phyloP scores from a whole-genome alignment of 306 rosid species.

The Ormosia emarginata region DNA sequence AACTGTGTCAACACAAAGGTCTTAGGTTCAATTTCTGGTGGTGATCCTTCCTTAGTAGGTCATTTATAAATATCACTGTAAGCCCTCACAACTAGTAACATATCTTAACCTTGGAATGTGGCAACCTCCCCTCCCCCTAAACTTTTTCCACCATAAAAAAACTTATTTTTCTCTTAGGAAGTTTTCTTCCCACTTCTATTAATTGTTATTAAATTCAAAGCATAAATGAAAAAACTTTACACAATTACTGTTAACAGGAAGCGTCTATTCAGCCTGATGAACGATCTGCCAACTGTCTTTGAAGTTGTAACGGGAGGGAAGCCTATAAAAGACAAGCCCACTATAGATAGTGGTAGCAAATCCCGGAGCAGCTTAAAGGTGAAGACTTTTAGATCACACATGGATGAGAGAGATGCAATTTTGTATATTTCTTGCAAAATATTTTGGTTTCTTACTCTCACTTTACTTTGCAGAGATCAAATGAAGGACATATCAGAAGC shows the following conservation, averaged over 20 bases:
- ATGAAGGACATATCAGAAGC: slow-evolving; percentile 44
- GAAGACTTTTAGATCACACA: neutral
- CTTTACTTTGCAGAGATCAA: slow-evolving; percentile 42
- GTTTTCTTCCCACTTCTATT: neutral
- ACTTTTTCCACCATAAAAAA: neutral
- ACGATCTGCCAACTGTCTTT: slow-evolving; percentile 57
- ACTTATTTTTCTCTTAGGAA: neutral
- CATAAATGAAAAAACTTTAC: neutral
- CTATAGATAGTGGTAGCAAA: slow-evolving; percentile 54
- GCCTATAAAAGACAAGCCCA: slow-evolving; percentile 47
- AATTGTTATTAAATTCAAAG: neutral
- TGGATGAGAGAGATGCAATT: neutral
- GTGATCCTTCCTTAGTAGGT: neutral
- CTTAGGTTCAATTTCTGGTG: neutral
- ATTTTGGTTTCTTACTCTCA: neutral
- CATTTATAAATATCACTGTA: neutral
- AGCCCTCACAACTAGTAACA: neutral
- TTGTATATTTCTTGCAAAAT: neutral
- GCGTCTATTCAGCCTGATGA: slow-evolving; percentile 53
- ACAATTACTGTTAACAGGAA: slow-evolving; percentile 36
- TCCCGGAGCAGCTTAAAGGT: slow-evolving; percentile 56
- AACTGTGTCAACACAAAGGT: neutral
- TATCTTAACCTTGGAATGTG: neutral
- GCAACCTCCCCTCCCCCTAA: neutral
- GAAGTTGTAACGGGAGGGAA: slow-evolving; percentile 61